Evolutionary conservation across 2,329 filamentous ascomycete species (phyloP).

Genomic region (Diaporthe capsici): DNA sequence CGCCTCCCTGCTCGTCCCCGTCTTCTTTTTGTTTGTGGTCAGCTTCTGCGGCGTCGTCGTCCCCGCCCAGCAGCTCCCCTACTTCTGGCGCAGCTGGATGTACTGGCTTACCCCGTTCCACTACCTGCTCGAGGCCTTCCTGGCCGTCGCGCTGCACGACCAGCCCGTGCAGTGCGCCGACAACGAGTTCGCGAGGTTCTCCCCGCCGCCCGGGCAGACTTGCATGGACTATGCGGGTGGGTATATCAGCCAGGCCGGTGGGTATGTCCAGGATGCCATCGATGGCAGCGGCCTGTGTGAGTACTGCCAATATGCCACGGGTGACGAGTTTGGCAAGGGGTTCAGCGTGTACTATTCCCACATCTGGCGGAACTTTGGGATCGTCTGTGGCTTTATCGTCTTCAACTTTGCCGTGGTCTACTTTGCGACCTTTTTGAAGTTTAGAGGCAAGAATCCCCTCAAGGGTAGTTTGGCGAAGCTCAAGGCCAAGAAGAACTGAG

Average conservation of each 20-base stretch:
- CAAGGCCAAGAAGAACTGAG: conserved; percentile 8
- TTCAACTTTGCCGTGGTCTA: conserved; percentile 76
- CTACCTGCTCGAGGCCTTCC: conserved; percentile 70
- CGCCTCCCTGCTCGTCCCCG: conserved; percentile 69
- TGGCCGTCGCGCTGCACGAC: conserved; percentile 66
- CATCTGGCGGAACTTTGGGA: conserved; percentile 78
- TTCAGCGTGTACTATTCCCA: conserved; percentile 68
- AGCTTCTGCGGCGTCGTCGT: conserved; percentile 84
- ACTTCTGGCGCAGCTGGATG: conserved; percentile 79
- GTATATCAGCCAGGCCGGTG: conserved; percentile 64
- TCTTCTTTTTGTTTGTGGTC: conserved; percentile 71
- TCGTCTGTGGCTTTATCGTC: conserved; percentile 67
- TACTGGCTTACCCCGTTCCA: conserved; percentile 74
- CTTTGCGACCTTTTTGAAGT: conserved; percentile 53
- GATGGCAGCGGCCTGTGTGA: conserved; percentile 53
- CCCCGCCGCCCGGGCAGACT: conserved; percentile 64
- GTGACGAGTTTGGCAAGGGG: conserved; percentile 64
- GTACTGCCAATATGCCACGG: conserved; percentile 67
- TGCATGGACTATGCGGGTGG: conserved; percentile 69
- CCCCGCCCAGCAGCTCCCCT: conserved; percentile 72
- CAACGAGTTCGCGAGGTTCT: conserved; percentile 65
- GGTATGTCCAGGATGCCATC: conserved; percentile 65
- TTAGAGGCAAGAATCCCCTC: conserved; percentile 23
- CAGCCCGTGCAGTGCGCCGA: conserved; percentile 61
- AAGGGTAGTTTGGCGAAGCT: conserved; percentile 20